Evolutionary conservation across 345 rosid species (phyloP).

Genomic region (Gossypium sturtianum): DNA sequence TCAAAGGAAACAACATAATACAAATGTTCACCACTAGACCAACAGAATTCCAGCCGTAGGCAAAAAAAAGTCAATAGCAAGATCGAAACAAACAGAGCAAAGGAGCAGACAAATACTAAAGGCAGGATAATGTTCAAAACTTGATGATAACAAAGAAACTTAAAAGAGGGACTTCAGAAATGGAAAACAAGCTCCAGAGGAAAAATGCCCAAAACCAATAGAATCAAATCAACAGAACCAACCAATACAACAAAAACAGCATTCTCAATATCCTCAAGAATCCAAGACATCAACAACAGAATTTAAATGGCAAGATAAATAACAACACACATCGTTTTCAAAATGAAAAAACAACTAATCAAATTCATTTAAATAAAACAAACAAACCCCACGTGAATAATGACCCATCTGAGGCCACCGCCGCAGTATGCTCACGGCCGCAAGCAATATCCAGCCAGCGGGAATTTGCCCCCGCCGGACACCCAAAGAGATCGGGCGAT

Average conservation of each 20-base stretch:
- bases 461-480: conserved; percentile 69
- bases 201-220: neutral
- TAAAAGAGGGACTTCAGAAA: neutral
- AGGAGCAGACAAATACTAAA: neutral
- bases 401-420: conserved; percentile 94
- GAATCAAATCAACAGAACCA: neutral
- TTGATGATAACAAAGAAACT: neutral
- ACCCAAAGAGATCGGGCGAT: conserved; percentile 86
- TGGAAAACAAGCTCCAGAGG: neutral
- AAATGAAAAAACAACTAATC: neutral
- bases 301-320: neutral
- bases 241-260: neutral
- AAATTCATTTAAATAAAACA: conserved; percentile 6
- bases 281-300: neutral
- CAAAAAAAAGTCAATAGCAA: neutral
- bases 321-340: neutral
- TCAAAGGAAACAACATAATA: conserved; percentile 2
- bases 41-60: neutral
- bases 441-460: conserved; percentile 92
- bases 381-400: conserved; percentile 86
- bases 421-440: conserved; percentile 91
- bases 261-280: neutral
- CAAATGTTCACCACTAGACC: neutral
- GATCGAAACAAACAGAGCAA: neutral
- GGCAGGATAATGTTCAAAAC: neutral